Base-by-base conservation (phyloP, 73 alveolate species). In the Stentor coeruleus region DNA sequence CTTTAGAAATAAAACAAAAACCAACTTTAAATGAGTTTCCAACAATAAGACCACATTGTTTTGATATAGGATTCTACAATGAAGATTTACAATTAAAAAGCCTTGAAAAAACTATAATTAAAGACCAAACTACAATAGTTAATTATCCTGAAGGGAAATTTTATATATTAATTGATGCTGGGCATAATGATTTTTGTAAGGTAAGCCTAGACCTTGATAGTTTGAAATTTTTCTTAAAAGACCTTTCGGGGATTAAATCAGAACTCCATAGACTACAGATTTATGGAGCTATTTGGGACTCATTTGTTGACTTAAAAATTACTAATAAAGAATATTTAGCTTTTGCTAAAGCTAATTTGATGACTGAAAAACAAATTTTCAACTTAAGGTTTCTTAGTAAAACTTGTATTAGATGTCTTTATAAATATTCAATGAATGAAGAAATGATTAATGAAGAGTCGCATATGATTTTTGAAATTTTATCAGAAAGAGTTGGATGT, bases 1-100 rank as follows among this genome's bases (percentile, higher is more conserved):
- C 84, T 79, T 82, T 95, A 55, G 83, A 74, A 35, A 86, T 95
- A 28, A 84, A 74, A 26, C 93, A 93, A 84, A 83, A 6, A 1
- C 40, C 77, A 0, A 40, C 80, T 14, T 11, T 35, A 1, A n/a
- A 0, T 1, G 2, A 20, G n/a, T 33, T 26, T 38, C 81, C 77
- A 0, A 75, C 83, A 3, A 37, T 31, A 20, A 75, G 83, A 75
- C 20, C 14, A n/a, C 83, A 75, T 75, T 20, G n/a, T 11, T 14
- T 75, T 75, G 6, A 26, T 14, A 15, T 75, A 14, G 83, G n/a
- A 3, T 20, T 40, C 20, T 75, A n/a, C 38, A 39, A 38, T 2
- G 74, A 75, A 20, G 39, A 2, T 2, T 20, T 26, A 26, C 3
- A 66, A 31, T 26, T 31, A 26, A 33, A 28, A n/a, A n/a, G n/a